A percentile compares a stretch with the other conserved stretches of the same genome.
Conservation (phyloP, 2,329 filamentous ascomycete species). For the Phialemoniopsis sp. region DNA sequence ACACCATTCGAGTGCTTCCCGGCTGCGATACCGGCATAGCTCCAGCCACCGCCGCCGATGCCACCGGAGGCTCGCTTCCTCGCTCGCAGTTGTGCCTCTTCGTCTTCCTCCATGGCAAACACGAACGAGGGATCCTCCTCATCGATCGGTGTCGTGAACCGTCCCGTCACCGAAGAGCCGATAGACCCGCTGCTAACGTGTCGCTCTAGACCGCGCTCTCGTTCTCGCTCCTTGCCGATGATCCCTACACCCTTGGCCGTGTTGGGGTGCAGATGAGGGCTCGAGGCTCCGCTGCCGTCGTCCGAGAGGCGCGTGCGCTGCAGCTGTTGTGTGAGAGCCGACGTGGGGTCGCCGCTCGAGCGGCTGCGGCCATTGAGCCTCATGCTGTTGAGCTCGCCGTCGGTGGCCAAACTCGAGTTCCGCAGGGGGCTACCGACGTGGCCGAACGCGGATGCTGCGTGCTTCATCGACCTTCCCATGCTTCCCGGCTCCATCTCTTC, state of each 20-base stretch:
- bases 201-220: slow-evolving; percentile 43
- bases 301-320: slow-evolving; percentile 54
- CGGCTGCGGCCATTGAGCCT: slow-evolving; percentile 35
- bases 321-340: slow-evolving; percentile 58
- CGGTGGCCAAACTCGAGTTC: slow-evolving; percentile 56
- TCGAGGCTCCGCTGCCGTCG: slow-evolving; percentile 30
- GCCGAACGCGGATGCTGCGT: slow-evolving; percentile 53
- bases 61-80: slow-evolving; percentile 6
- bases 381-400: slow-evolving; percentile 24
- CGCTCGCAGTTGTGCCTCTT: slow-evolving; percentile 32
- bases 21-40: slow-evolving; percentile 23
- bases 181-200: slow-evolving; percentile 58
- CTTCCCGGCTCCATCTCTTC: slow-evolving; percentile 40
- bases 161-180: slow-evolving; percentile 46
- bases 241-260: slow-evolving; percentile 33
- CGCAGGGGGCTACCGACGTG: slow-evolving; percentile 63
- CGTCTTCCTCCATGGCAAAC: slow-evolving; percentile 62
- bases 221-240: slow-evolving; percentile 30
- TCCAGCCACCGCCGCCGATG: slow-evolving; percentile 19
- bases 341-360: slow-evolving; percentile 47
- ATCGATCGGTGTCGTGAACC: slow-evolving; percentile 62
- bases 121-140: slow-evolving; percentile 62
- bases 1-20: slow-evolving; percentile 2
- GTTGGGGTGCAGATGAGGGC: slow-evolving; percentile 47
- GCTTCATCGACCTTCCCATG: slow-evolving; percentile 28